Evolutionary conservation across 2,329 filamentous ascomycete species (phyloP).

Genomic region (Xylaria sp.): DNA sequence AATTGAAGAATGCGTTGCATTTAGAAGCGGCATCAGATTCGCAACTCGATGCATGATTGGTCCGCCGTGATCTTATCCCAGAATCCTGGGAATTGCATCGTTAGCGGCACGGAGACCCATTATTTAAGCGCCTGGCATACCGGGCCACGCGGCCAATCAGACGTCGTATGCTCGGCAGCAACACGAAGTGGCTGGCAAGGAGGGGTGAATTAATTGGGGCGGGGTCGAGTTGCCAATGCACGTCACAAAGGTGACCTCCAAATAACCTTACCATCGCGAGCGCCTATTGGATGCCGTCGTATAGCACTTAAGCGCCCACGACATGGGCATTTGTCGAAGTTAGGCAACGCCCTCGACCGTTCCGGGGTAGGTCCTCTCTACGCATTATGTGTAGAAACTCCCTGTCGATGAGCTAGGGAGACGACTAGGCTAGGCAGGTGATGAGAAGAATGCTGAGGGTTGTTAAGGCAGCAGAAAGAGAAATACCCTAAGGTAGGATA

Average conservation of each 20-base stretch:
- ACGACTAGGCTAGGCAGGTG: conserved; percentile 5
- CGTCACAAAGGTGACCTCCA: conserved; percentile 2
- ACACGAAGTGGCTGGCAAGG: conserved; percentile 25
- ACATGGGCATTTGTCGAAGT: conserved; percentile 23
- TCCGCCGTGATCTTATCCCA: conserved; percentile 28
- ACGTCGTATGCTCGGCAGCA: neutral
- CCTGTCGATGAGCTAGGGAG: conserved; percentile 2
- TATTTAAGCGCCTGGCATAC: conserved; percentile 36
- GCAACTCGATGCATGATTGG: conserved; percentile 30
- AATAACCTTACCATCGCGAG: conserved; percentile 15
- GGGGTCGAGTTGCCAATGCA: too few species aligned
- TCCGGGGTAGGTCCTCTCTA: neutral
- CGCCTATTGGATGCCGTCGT: conserved; percentile 31
- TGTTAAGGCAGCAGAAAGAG: neutral
- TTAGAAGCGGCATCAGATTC: conserved; percentile 24
- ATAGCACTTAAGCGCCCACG: conserved; percentile 37
- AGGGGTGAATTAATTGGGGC: conserved; percentile 30
- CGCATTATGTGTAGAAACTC: conserved; percentile 29
- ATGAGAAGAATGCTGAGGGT: neutral
- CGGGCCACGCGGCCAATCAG: conserved; percentile 24
- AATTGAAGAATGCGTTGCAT: conserved; percentile 13
- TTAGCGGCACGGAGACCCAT: conserved; percentile 21
- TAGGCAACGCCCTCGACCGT: conserved; percentile 9
- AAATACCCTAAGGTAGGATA: neutral
- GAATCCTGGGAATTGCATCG: conserved; percentile 40